Conservation (phyloP, 73 alveolate genomes). For the Paramecium sonneborni region DNA sequence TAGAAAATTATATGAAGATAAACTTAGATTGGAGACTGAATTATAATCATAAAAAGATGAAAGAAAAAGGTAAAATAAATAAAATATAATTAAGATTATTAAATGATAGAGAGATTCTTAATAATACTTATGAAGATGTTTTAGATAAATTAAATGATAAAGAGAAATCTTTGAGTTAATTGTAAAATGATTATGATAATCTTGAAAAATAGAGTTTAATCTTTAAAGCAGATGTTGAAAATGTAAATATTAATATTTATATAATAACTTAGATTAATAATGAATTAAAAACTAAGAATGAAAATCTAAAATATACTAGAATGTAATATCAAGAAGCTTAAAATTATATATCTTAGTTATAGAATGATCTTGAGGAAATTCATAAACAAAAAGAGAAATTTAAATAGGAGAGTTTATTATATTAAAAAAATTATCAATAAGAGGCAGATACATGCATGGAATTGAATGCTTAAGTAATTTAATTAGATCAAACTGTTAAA, state of each 20-base stretch:
- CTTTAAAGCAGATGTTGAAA: conserved; percentile 4
- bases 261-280: background rate
- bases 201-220: background rate
- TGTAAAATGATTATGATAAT: background rate
- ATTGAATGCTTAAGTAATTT: conserved; percentile 24
- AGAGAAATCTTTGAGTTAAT: background rate
- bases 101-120: conserved; percentile 2
- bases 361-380: conserved; percentile 42
- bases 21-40: conserved; percentile 36
- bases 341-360: background rate
- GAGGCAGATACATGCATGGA: conserved; percentile 45
- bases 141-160: conserved; percentile 21
- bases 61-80: conserved; percentile 14
- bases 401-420: background rate
- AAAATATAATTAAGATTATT: background rate
- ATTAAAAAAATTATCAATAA: background rate
- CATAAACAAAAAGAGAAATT: conserved; percentile 44
- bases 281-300: conserved; percentile 33
- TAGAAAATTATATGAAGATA: conserved; percentile 56
- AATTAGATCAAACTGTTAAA: conserved; percentile 5
- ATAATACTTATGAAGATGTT: conserved; percentile 31
- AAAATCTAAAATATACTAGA: conserved; percentile 26
- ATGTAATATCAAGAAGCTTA: conserved; percentile 41
- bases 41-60: conserved; percentile 15
- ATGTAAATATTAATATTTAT: background rate